Evolutionary conservation across 202 grass and related monocot species (phyloP), one percentile per base, ranked within the genome.

Genomic region (Tripidium arundinaceum): DNA sequence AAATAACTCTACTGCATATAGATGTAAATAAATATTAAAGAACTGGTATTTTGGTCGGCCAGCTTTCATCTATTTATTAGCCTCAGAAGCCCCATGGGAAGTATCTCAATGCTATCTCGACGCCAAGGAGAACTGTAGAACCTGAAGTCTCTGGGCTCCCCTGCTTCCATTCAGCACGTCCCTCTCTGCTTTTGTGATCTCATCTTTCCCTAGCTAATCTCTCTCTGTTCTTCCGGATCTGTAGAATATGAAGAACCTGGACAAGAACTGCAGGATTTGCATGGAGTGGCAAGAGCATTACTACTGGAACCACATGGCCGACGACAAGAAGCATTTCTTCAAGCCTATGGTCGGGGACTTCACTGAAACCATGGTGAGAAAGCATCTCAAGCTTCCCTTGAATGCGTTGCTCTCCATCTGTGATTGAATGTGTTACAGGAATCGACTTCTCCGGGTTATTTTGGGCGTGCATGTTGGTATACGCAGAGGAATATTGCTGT

Each of bases 251-350:
- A 19, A 76, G 47, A 79, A 68, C 64, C 19, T 68, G 77, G 47
- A 39, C 22, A 68, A 69, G 64, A 79, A 79, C 47, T 68, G 64
- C 77, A 79, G 33, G 63, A 11, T 68, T 28, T 79, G 77, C 77
- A 41, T 41, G 72, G 70, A 73, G 46, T 54, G 70, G 70, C 79
- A 89, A 68, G 68, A 82, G 21, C 90, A 92, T 74, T 83, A 28
- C 45, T 92, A 86, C 76, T 89, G 90, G 86, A 80, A 28, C 65
- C 86, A 92, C 64, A 72, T 76, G 62, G 79, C 76, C 37, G 65
- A 74, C 5, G 78, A 69, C 77, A 72, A 81, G 5, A 84, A 89
- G 38, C 80, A 76, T 26, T 89, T 92, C 76, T 89, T 80, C 79
- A 88, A 80, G 46, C 34, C 76, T 25, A 69, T 86, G 86, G 58